Conservation (phyloP, 2,329 filamentous ascomycete genomes). For the Parastagonospora nodorum region DNA sequence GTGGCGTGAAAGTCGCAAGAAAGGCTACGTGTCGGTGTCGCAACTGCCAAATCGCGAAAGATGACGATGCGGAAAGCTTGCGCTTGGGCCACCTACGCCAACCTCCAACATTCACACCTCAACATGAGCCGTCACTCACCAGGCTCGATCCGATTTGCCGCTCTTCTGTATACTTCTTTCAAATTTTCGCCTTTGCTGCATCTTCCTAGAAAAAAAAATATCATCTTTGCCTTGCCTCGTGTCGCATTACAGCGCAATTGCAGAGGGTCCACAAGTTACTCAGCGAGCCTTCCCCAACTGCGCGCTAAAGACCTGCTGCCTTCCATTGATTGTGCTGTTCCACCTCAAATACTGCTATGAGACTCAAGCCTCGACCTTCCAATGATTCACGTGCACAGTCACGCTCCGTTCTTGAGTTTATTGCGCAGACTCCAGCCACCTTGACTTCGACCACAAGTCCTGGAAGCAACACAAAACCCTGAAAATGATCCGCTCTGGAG, state of each 20-base stretch:
- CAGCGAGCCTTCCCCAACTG: constrained; percentile 1
- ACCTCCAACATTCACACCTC: no score
- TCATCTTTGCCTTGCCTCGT: neutral
- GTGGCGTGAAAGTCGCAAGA: constrained; percentile 4
- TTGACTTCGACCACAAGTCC: no score
- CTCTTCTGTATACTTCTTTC: no score
- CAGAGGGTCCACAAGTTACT: constrained; percentile 8
- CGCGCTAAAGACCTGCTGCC: neutral
- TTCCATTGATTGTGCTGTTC: neutral
- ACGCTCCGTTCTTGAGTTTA: no score
- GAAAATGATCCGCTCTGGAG: no score
- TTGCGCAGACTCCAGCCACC: no score
- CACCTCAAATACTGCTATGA: neutral
- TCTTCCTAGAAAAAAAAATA: no score
- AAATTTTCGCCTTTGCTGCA: neutral
- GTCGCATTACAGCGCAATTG: neutral
- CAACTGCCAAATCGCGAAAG: constrained; percentile 15
- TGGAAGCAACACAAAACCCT: no score
- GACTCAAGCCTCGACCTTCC: neutral
- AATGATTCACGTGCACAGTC: neutral
- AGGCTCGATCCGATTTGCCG: no score
- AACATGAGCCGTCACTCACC: no score
- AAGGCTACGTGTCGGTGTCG: constrained; percentile 40
- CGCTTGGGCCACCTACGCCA: constrained; percentile 1
- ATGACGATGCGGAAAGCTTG: constrained; percentile 29